These are phyloP conservation scores for Blattamonas nauphoetae DNA, from an alignment of 78 protist genomes.

Conservation along the genomic window DNA sequence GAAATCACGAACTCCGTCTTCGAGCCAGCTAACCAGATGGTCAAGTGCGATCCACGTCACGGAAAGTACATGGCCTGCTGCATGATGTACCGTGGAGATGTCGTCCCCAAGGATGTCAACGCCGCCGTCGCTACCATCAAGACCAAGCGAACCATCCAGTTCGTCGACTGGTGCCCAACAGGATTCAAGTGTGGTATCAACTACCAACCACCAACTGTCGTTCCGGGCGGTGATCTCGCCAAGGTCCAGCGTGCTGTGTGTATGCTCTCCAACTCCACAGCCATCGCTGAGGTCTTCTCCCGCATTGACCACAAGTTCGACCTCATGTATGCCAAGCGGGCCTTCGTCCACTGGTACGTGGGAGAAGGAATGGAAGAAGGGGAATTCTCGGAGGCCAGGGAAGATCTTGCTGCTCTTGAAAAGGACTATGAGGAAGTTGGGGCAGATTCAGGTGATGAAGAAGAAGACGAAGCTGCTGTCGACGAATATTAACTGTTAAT, in stretches of 20 bases:
- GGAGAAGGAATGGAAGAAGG: constrained; percentile 99
- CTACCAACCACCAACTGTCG: constrained; percentile 87
- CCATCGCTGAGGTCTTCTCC: constrained; percentile 89
- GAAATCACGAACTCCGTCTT: constrained; percentile 92
- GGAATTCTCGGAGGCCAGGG: constrained; percentile 97
- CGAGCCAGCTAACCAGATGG: constrained; percentile 91
- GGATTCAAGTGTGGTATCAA: constrained; percentile 94
- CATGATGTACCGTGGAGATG: constrained; percentile 96
- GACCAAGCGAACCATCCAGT: constrained; percentile 90
- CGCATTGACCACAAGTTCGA: constrained; percentile 86
- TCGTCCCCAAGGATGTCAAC: constrained; percentile 96
- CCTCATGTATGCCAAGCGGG: constrained; percentile 94
- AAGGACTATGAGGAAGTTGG: constrained; percentile 87
- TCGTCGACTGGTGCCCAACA: constrained; percentile 96
- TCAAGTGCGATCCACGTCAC: constrained; percentile 93
- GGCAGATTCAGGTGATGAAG: constrained; percentile 57
- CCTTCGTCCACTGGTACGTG: constrained; percentile 97
- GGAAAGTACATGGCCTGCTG: constrained; percentile 99
- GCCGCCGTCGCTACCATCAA: constrained; percentile 89
- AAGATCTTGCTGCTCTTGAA: constrained; percentile 78
- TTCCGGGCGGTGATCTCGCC: constrained; percentile 95
- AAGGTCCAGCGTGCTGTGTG: constrained; percentile 88
- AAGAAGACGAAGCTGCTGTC: constrained; percentile 51
- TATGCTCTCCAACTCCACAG: constrained; percentile 90
- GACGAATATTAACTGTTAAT: constrained; percentile 47